These are phyloP conservation scores for Alliaria petiolata DNA, from an alignment of 345 rosid genomes.

Conservation along the genomic window DNA sequence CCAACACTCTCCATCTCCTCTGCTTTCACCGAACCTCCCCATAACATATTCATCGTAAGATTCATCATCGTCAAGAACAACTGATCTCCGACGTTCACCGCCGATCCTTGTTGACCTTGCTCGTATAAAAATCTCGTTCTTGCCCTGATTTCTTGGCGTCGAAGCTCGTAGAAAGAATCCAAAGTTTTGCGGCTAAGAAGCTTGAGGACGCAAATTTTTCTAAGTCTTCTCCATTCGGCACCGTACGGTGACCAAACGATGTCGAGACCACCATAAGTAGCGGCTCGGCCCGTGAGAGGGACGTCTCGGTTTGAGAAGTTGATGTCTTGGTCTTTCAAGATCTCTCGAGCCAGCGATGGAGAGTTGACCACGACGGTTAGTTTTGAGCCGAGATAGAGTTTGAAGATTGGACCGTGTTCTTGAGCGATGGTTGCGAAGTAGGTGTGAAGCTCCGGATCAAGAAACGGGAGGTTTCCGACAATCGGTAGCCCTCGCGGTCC, in stretches of 20 bases:
- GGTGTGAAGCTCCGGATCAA: slow-evolving; percentile 39
- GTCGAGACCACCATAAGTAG: slow-evolving; percentile 39
- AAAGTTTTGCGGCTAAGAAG: slow-evolving; percentile 34
- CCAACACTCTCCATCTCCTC: slow-evolving; percentile 25
- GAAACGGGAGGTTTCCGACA: slow-evolving; percentile 42
- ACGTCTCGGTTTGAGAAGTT: slow-evolving; percentile 42
- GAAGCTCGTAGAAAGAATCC: slow-evolving; percentile 34
- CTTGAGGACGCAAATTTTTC: slow-evolving; percentile 33
- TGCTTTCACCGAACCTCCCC: slow-evolving; percentile 48
- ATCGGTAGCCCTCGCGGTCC: slow-evolving; percentile 48
- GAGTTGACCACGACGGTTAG: slow-evolving; percentile 35
- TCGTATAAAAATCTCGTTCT: slow-evolving; percentile 13
- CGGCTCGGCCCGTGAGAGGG: slow-evolving; percentile 18
- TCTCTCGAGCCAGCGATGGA: slow-evolving; percentile 32
- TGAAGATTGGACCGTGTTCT: slow-evolving; percentile 40
- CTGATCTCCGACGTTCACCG: slow-evolving; percentile 40
- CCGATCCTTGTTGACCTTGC: slow-evolving; percentile 6
- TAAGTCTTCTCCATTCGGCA: slow-evolving; percentile 38
- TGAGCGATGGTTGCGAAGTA: slow-evolving; percentile 31
- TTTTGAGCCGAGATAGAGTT: slow-evolving; percentile 37
- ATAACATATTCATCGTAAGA: slow-evolving; percentile 41
- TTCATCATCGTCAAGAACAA: slow-evolving; percentile 34
- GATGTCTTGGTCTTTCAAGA: slow-evolving; percentile 39
- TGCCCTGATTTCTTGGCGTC: slow-evolving; percentile 26
- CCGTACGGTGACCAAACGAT: slow-evolving; percentile 37